phyloP scores from a whole-genome alignment of 164 flowering plant species.

The Cinnamomum chago region DNA sequence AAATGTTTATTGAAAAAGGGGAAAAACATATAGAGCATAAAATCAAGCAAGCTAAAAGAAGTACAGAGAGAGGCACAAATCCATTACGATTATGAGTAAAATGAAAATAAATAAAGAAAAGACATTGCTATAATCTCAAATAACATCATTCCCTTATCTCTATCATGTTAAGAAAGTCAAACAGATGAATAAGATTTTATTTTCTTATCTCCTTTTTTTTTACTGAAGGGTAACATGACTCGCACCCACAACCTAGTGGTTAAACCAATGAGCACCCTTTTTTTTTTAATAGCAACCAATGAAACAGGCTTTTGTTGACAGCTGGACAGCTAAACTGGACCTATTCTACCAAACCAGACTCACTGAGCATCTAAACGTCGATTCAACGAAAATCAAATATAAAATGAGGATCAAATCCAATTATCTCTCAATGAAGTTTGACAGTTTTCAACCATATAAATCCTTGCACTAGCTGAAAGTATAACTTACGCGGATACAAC shows the following conservation, averaged over 20 bases:
- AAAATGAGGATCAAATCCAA: not conserved
- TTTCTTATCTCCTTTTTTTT: no score
- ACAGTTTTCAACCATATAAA: not conserved
- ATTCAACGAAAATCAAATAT: not conserved
- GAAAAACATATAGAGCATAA: not conserved
- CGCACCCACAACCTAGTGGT: no score
- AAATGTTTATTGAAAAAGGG: no score
- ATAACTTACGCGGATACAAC: slow-evolving; percentile 90
- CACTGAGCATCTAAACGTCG: not conserved
- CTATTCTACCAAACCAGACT: not conserved
- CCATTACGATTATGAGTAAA: no score
- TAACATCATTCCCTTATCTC: not conserved
- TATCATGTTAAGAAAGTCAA: no score
- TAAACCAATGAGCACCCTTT: no score
- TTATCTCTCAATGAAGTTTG: not conserved
- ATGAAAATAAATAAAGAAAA: no score
- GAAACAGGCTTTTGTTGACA: no score
- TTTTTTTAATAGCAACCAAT: no score
- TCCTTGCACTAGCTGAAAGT: not conserved
- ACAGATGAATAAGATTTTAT: no score
- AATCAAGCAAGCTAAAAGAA: not conserved
- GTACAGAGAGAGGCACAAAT: not conserved
- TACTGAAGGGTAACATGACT: no score
- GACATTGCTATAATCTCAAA: not conserved
- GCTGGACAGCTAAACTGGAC: not conserved